These are phyloP conservation scores for Fusarium buharicum DNA, from an alignment of 2,329 filamentous ascomycete species.

Conservation along the genomic window DNA sequence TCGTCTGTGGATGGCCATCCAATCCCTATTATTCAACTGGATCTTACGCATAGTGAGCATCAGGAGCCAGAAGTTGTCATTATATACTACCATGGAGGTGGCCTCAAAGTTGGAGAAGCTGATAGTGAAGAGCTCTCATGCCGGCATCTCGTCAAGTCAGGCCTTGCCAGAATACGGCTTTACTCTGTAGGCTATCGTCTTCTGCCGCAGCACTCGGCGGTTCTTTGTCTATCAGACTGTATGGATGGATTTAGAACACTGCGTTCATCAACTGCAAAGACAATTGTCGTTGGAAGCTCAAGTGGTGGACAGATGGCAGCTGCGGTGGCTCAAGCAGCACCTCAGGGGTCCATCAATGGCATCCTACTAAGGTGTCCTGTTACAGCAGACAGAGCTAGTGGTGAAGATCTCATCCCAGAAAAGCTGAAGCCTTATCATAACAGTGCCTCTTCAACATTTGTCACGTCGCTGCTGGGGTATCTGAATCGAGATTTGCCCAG, in stretches of 20 bases:
- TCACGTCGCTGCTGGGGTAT: slow-evolving; percentile 49
- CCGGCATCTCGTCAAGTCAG: slow-evolving; percentile 52
- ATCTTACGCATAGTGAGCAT: slow-evolving; percentile 27
- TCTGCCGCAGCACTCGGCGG: slow-evolving; percentile 53
- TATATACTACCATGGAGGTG: slow-evolving; percentile 62
- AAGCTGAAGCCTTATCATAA: slow-evolving; percentile 53
- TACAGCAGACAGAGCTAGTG: slow-evolving; percentile 56
- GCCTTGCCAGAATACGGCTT: slow-evolving; percentile 46
- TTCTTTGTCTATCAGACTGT: slow-evolving; percentile 56
- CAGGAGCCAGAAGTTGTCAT: slow-evolving; percentile 45
- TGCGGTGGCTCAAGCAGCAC: slow-evolving; percentile 52
- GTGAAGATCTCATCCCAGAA: slow-evolving; percentile 51
- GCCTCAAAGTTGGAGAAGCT: slow-evolving; percentile 58
- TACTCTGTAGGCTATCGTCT: slow-evolving; percentile 61
- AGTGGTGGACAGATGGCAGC: slow-evolving; percentile 61
- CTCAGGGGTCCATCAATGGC: slow-evolving; percentile 49
- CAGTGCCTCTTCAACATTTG: slow-evolving; percentile 53
- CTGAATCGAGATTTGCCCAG: slow-evolving; percentile 51
- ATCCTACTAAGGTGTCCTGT: slow-evolving; percentile 61
- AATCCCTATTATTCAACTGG: slow-evolving; percentile 54
- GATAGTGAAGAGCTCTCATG: slow-evolving; percentile 62
- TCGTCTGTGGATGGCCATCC: slow-evolving; percentile 49
- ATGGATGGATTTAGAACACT: slow-evolving; percentile 49
- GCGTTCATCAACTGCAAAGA: slow-evolving; percentile 20
- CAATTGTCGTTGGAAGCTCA: slow-evolving; percentile 58